A percentile compares a stretch with the other conserved stretches of the same genome.
Evolutionary conservation across 345 rosid genomes (phyloP).

Genomic region (Lagerstroemia speciosa): DNA sequence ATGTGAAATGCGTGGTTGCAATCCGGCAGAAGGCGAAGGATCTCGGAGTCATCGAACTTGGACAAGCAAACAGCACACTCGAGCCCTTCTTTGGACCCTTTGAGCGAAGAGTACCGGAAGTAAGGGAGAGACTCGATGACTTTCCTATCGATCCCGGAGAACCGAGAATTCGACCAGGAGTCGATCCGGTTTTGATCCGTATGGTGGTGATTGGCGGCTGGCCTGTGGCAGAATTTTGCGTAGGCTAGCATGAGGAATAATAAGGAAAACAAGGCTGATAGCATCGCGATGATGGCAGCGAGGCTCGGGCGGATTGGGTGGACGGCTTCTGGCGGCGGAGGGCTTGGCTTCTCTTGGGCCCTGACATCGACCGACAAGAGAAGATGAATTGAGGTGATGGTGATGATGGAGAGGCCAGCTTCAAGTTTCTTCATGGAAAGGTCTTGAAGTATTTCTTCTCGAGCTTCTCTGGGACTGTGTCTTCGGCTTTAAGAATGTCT

Average conservation of each 20-base stretch:
- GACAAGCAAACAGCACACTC: constrained; percentile 38
- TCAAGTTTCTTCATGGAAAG: no score
- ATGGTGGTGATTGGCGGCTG: neutral
- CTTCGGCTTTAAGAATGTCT: no score
- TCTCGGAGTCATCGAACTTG: constrained; percentile 35
- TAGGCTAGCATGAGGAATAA: constrained; percentile 25
- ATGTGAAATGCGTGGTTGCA: constrained; percentile 43
- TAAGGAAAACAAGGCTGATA: constrained; percentile 18
- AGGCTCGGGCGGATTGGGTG: constrained; percentile 17
- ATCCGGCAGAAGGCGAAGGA: constrained; percentile 31
- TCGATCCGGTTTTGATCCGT: constrained; percentile 7
- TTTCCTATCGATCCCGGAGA: constrained; percentile 32
- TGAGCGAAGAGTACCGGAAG: constrained; percentile 35
- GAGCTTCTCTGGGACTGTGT: no score
- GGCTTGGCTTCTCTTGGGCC: no score
- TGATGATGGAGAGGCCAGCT: no score
- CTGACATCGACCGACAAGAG: no score
- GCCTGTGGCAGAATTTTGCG: constrained; percentile 22
- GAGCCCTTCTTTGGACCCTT: constrained; percentile 35
- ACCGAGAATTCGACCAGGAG: constrained; percentile 13
- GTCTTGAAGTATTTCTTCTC: no score
- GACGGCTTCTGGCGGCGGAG: neutral
- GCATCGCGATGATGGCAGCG: constrained; percentile 17
- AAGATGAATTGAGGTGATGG: no score
- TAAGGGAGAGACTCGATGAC: constrained; percentile 30